Conservation (phyloP, 352 stramenopile species). For the Thraustochytrium sp. region DNA sequence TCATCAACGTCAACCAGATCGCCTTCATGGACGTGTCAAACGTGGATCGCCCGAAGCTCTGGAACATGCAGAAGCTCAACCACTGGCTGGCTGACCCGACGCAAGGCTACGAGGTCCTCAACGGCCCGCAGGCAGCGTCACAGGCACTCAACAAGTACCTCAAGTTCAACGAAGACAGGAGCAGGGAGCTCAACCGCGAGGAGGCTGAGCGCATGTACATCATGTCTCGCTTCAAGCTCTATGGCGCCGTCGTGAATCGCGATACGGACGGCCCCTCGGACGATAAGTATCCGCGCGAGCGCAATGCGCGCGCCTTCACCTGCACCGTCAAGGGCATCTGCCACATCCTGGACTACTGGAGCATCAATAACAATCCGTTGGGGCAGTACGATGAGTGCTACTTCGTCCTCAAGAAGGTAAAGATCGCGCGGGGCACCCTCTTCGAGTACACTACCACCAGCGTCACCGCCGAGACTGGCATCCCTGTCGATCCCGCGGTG, state of each 20-base stretch:
- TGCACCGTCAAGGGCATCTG: not conserved
- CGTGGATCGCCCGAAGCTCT: not conserved
- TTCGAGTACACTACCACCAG: not conserved
- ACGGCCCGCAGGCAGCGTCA: no score
- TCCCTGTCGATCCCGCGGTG: not conserved
- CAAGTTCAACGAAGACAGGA: not conserved
- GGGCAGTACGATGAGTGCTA: not conserved
- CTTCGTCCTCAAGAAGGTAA: constrained; percentile 30
- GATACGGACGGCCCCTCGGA: not conserved
- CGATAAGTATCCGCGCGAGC: not conserved
- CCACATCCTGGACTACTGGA: not conserved
- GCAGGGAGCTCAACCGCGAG: not conserved
- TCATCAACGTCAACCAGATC: not conserved
- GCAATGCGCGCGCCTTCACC: not conserved
- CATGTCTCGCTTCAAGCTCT: not conserved
- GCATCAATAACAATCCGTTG: not conserved
- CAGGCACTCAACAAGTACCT: not conserved
- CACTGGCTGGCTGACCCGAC: not conserved
- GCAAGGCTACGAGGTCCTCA: not conserved
- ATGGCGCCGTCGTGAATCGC: not conserved
- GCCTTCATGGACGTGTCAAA: not conserved
- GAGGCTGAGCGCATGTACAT: not conserved
- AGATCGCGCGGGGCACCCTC: not conserved
- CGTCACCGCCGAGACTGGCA: not conserved
- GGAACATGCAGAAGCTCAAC: not conserved